phyloP scores from a whole-genome alignment of 1,284 basidiomycete genomes.

The Sanghuangporus baumii region DNA sequence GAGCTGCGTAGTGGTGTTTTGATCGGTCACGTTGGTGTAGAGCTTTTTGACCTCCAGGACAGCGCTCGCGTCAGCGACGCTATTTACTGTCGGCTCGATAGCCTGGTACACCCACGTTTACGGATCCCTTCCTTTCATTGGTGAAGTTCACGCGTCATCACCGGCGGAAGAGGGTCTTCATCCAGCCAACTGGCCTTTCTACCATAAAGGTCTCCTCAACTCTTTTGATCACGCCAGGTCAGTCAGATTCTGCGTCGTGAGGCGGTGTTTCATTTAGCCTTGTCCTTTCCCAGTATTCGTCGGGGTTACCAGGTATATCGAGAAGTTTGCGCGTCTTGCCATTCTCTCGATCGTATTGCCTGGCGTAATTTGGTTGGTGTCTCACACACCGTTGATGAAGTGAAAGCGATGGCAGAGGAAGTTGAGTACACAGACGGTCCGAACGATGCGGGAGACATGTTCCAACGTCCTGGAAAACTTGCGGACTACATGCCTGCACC shows the following conservation, averaged over 20 bases:
- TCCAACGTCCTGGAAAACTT: constrained; percentile 95
- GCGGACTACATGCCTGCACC: constrained; percentile 95
- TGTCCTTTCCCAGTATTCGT: constrained; percentile 66
- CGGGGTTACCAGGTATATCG: constrained; percentile 99
- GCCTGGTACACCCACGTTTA: constrained; percentile 97
- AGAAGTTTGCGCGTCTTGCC: constrained; percentile 98
- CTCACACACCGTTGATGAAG: constrained; percentile 93
- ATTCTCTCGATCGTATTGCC: constrained; percentile 98
- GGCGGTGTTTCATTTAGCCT: constrained; percentile 7
- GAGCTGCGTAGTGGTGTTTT: neutral
- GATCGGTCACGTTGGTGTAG: constrained; percentile 26
- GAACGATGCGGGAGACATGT: constrained; percentile 95
- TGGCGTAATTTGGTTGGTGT: constrained; percentile 99
- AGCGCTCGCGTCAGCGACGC: constrained; percentile 73
- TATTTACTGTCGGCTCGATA: constrained; percentile 81
- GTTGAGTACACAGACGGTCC: constrained; percentile 97
- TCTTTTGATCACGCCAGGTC: constrained; percentile 94
- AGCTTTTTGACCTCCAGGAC: constrained; percentile 66
- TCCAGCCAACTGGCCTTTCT: constrained; percentile 85
- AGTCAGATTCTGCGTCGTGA: constrained; percentile 12
- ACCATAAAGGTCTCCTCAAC: constrained; percentile 83
- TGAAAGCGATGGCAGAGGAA: constrained; percentile 91
- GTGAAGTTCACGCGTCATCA: constrained; percentile 85
- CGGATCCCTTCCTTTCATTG: constrained; percentile 81
- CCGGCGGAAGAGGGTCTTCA: constrained; percentile 95